Conservation (phyloP, 1,284 basidiomycete genomes). For the Leccinum fuscescens region DNA sequence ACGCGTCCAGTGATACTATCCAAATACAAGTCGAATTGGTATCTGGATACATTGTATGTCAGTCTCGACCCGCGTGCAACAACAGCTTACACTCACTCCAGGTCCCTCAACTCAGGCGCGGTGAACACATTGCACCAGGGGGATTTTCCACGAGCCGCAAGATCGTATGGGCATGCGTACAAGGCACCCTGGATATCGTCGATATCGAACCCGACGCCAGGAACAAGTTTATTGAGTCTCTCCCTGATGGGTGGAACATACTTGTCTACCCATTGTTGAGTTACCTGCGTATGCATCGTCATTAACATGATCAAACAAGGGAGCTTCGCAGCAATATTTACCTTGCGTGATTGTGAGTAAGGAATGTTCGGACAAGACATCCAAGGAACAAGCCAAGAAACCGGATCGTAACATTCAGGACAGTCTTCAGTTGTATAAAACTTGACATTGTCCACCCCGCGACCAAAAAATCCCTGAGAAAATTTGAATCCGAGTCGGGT, state of each 20-base stretch:
- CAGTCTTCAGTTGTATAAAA: constrained; percentile 15
- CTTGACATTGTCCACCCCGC: background rate
- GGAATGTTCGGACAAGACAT: constrained; percentile 7
- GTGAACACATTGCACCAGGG: constrained; percentile 46
- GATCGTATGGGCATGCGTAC: constrained; percentile 47
- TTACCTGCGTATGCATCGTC: constrained; percentile 18
- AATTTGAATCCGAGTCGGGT: constrained; percentile 3
- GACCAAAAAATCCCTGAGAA: constrained; percentile 15
- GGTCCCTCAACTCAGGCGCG: constrained; percentile 36
- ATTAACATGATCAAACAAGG: background rate
- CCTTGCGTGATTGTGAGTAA: background rate
- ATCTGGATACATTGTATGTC: constrained; percentile 17
- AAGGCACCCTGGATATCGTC: constrained; percentile 43
- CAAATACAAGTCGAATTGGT: constrained; percentile 45
- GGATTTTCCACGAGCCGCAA: constrained; percentile 37
- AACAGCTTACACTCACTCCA: constrained; percentile 35
- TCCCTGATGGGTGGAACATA: constrained; percentile 43
- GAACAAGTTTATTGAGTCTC: constrained; percentile 37
- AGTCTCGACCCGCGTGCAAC: background rate
- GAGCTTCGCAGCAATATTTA: background rate
- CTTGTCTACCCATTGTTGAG: constrained; percentile 36
- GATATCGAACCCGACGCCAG: constrained; percentile 15
- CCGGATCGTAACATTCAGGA: constrained; percentile 26
- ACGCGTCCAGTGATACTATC: constrained; percentile 43
- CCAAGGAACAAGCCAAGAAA: constrained; percentile 33